phyloP scores from a whole-genome alignment of 2,329 filamentous ascomycete species.

The Coniella vitis region DNA sequence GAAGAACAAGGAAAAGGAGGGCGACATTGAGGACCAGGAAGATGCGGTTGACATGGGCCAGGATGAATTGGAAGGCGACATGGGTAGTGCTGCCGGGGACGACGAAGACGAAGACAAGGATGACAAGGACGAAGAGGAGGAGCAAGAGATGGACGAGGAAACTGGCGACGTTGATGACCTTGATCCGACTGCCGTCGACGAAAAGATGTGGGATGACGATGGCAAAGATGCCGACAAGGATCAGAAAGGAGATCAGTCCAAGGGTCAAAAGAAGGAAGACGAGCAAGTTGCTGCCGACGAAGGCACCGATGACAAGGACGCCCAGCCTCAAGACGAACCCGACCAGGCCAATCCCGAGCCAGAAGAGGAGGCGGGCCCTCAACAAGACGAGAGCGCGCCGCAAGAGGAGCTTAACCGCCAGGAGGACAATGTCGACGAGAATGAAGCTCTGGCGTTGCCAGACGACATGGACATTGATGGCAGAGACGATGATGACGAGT shows the following conservation, averaged over 20 bases:
- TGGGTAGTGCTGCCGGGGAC: slow-evolving; percentile 57
- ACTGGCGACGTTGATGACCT: slow-evolving; percentile 85
- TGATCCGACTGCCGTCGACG: slow-evolving; percentile 84
- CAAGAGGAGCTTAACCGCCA: slow-evolving; percentile 53
- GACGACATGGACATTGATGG: slow-evolving; percentile 28
- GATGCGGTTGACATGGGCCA: slow-evolving; percentile 90
- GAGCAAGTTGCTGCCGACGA: slow-evolving; percentile 55
- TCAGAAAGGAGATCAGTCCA: slow-evolving; percentile 65
- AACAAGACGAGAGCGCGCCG: slow-evolving; percentile 48
- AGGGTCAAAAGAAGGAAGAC: slow-evolving; percentile 60
- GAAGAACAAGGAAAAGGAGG: slow-evolving; percentile 56
- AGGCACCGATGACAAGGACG: slow-evolving; percentile 38
- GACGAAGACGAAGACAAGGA: slow-evolving; percentile 57
- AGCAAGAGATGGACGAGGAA: slow-evolving; percentile 81
- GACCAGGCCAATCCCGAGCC: slow-evolving; percentile 34
- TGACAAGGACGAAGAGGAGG: slow-evolving; percentile 57
- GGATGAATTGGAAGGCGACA: slow-evolving; percentile 83
- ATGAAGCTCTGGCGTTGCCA: slow-evolving; percentile 21
- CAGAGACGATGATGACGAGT: slow-evolving; percentile 18
- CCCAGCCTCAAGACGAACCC: slow-evolving; percentile 34
- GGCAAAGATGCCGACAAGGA: slow-evolving; percentile 76
- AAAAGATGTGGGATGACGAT: slow-evolving; percentile 97
- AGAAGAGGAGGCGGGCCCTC: slow-evolving; percentile 42
- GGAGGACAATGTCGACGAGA: slow-evolving; percentile 44
- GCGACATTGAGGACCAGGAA: slow-evolving; percentile 70